A percentile compares a stretch with the other conserved stretches of the same genome.
These are phyloP conservation scores for Hemileccinum hortonii DNA, from an alignment of 1,284 basidiomycete species.

Conservation along the genomic window DNA sequence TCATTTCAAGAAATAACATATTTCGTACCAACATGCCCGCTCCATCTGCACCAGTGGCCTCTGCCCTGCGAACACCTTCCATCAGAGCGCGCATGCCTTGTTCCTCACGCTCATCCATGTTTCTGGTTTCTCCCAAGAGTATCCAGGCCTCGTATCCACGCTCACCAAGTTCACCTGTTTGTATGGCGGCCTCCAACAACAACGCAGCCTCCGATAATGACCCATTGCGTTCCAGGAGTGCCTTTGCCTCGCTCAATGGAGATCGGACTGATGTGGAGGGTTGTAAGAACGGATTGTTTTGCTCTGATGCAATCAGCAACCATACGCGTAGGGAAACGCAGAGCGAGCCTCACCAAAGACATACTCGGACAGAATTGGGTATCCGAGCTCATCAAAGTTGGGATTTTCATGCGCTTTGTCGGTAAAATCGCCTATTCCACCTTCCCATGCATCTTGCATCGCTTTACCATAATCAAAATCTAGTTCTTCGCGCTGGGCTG, in stretches of 20 bases:
- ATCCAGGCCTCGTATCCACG: slow-evolving; percentile 92
- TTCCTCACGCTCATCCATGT: slow-evolving; percentile 94
- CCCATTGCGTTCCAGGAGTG: slow-evolving; percentile 74
- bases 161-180: slow-evolving; percentile 72
- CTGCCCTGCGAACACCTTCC: slow-evolving; percentile 65
- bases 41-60: slow-evolving; percentile 62
- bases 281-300: slow-evolving; percentile 70
- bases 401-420: slow-evolving; percentile 38
- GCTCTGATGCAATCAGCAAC: slow-evolving; percentile 40
- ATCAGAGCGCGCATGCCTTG: slow-evolving; percentile 73
- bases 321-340: background rate
- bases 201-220: slow-evolving; percentile 83
- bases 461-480: slow-evolving; percentile 57
- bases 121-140: slow-evolving; percentile 87
- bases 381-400: slow-evolving; percentile 68
- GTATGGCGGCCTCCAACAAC: slow-evolving; percentile 86
- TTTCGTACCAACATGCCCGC: slow-evolving; percentile 78
- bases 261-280: slow-evolving; percentile 52
- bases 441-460: slow-evolving; percentile 66
- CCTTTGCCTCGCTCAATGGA: slow-evolving; percentile 68
- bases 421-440: slow-evolving; percentile 45
- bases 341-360: slow-evolving; percentile 61
- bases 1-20: background rate
- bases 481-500: slow-evolving; percentile 59
- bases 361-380: slow-evolving; percentile 70